These are phyloP conservation scores for Sisymbrium altissimum DNA, from an alignment of 345 rosid species.

Conservation along the genomic window DNA sequence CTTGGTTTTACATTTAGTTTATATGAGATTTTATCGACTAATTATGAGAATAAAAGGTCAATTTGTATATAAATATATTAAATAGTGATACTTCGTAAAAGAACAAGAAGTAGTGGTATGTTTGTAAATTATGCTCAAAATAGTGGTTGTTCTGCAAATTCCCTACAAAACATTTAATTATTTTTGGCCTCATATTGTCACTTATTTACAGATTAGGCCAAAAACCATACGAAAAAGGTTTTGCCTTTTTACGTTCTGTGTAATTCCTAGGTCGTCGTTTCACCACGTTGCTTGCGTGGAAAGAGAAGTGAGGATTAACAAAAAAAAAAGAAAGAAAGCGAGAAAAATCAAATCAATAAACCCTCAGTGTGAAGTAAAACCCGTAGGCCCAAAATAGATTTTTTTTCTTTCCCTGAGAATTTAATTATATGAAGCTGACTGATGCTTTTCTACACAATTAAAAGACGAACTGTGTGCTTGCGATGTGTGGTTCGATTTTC, in stretches of 20 bases:
- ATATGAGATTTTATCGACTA: background rate
- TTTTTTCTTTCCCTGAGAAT: constrained; percentile 15
- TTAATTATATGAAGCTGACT: constrained; percentile 40
- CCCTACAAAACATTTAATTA: background rate
- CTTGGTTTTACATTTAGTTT: background rate
- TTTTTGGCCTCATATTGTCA: background rate
- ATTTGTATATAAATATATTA: background rate
- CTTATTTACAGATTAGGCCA: background rate
- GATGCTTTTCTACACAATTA: constrained; percentile 17
- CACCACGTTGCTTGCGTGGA: constrained; percentile 38
- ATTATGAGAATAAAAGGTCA: background rate
- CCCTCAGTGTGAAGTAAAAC: constrained; percentile 9
- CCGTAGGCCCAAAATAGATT: constrained; percentile 18
- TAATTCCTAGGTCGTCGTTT: constrained; percentile 33
- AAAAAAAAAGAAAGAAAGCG: too few species aligned
- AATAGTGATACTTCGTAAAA: background rate
- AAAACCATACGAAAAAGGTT: background rate
- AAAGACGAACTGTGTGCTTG: constrained; percentile 10
- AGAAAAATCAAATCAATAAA: background rate
- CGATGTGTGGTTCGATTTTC: constrained; percentile 60
- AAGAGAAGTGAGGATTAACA: constrained; percentile 24
- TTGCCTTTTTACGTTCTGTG: background rate
- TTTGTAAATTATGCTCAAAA: background rate
- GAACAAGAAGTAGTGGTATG: background rate
- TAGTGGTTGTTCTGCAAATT: background rate